Percentiles rank a stretch among this genome's conserved stretches.
Evolutionary conservation across 495 filamentous ascomycete genomes (phyloP).

Genomic region (Aspergillus nidulans): DNA sequence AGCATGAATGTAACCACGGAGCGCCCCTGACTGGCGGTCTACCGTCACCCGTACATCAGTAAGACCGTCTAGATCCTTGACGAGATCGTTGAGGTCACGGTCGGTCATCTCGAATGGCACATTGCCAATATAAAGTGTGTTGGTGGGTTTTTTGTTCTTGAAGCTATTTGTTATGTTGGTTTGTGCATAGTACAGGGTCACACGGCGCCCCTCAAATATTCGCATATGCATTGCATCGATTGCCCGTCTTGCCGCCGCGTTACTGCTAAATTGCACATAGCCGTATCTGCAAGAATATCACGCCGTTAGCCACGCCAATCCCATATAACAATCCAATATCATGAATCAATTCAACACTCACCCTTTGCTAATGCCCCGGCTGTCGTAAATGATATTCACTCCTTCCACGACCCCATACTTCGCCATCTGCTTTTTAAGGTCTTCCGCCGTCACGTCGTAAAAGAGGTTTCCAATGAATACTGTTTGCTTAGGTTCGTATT

Average conservation of each 20-base stretch:
- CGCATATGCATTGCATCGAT: conserved; percentile 59
- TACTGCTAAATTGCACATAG: conserved; percentile 63
- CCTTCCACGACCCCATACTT: conserved; percentile 59
- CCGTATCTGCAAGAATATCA: conserved; percentile 60
- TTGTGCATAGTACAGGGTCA: conserved; percentile 53
- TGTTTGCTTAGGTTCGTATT: conserved; percentile 30
- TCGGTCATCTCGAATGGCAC: conserved; percentile 88
- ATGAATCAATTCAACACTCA: conserved; percentile 45
- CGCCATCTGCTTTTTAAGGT: conserved; percentile 62
- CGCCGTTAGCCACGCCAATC: conserved; percentile 15
- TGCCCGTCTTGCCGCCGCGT: conserved; percentile 56
- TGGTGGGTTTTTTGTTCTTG: conserved; percentile 5
- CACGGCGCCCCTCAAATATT: conserved; percentile 75
- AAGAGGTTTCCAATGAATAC: conserved; percentile 83
- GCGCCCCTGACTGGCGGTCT: conserved; percentile 81
- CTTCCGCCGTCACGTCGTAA: conserved; percentile 72
- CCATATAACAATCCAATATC: conserved; percentile 7
- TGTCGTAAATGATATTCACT: conserved; percentile 59
- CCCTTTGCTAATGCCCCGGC: conserved; percentile 82
- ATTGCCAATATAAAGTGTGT: conserved; percentile 82
- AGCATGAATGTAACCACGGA: conserved; percentile 83
- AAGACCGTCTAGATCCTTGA: conserved; percentile 66
- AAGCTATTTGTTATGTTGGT: conserved; percentile 46
- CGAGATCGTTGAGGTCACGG: conserved; percentile 76
- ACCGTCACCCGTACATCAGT: conserved; percentile 84